Base-by-base conservation (phyloP, 1,284 basidiomycete species). In the Prillingera fragicola region DNA sequence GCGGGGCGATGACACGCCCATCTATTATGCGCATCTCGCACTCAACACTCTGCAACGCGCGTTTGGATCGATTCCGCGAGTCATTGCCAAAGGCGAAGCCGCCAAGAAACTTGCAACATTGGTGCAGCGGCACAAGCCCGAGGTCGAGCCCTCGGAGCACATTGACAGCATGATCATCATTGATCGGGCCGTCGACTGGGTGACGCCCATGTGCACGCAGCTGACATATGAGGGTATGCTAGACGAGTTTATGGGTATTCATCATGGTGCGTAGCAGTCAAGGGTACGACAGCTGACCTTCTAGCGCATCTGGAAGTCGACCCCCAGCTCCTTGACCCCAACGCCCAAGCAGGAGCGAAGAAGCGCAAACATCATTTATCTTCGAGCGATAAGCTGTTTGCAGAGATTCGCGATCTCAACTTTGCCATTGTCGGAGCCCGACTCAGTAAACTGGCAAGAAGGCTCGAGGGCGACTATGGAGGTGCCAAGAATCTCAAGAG, bases 151-250 rank as follows among this genome's bases (percentile, higher is more conserved):
- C 14, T 73, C 73, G 0, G 65, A 71, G n/a, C 52, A 66, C 17
- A 79, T 98, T 43, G 95, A 99, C 65, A 84, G 82, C 17, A 73
- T 98, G 45, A 82, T 98, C 55, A 78, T 98, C 32, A 62, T 98
- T 44, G 95, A 99, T 67, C 80, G 95, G 39, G 80, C 83, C 33
- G 82, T 87, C n/a, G 95, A 98, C 66, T 86, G 96, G 82, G 83
- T 95, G 41, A 96, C 94, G 0, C 91, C 94, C 1, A 77, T 98
- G 42, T 81, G 94, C 35, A 98, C 94, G 1, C 94, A 98, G 63
- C 75, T 98, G 43, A 99, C 95, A 0, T 99, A 97, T 61, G 85
- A 96, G 66, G 95, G 95, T 14, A 81, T 99, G 33, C 77, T 97
- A n/a, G 94, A 98, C 61, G 95, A 98, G 66, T 75, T 90, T 32